Conservation (phyloP, 306 rosid genomes). For the Malus asiatica region DNA sequence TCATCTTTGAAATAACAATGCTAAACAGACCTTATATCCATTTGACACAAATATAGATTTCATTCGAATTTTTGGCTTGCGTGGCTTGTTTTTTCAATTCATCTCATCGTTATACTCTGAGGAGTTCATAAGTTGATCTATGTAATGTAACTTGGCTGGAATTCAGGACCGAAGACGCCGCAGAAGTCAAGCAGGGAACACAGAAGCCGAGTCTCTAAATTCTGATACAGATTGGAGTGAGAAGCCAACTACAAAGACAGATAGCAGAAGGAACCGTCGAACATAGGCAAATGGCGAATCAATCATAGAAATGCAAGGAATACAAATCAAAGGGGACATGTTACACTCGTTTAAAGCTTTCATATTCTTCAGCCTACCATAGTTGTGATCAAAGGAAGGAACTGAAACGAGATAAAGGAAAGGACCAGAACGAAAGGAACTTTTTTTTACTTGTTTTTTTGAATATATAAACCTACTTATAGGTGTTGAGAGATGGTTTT, state of each 20-base stretch:
- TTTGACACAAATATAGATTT: neutral
- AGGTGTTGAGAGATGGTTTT: slow-evolving; percentile 38
- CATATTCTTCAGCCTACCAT: slow-evolving; percentile 29
- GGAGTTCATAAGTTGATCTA: slow-evolving; percentile 5
- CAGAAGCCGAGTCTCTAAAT: slow-evolving; percentile 26
- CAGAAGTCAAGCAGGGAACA: slow-evolving; percentile 39
- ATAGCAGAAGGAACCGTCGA: slow-evolving; percentile 36
- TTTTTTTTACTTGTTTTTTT: slow-evolving; percentile 27
- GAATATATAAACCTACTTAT: slow-evolving; percentile 24
- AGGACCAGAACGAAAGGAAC: slow-evolving; percentile 14
- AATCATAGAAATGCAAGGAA: slow-evolving; percentile 11
- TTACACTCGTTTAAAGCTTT: slow-evolving; percentile 36
- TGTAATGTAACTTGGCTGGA: slow-evolving; percentile 10
- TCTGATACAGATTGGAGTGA: slow-evolving; percentile 50
- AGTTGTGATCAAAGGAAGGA: slow-evolving; percentile 26
- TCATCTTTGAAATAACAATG: slow-evolving; percentile 1
- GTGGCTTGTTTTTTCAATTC: neutral
- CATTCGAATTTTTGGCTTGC: neutral
- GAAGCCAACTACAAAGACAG: slow-evolving; percentile 34
- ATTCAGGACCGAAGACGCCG: slow-evolving; percentile 66
- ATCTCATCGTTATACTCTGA: neutral
- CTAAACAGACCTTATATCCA: neutral
- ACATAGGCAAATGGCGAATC: slow-evolving; percentile 24
- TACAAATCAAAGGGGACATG: slow-evolving; percentile 18
- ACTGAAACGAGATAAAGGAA: neutral